Evolutionary conservation across 768 basidiomycete species (phyloP), one percentile per base, ranked within the genome.

Genomic region (Amanita pseudoporphyria): DNA sequence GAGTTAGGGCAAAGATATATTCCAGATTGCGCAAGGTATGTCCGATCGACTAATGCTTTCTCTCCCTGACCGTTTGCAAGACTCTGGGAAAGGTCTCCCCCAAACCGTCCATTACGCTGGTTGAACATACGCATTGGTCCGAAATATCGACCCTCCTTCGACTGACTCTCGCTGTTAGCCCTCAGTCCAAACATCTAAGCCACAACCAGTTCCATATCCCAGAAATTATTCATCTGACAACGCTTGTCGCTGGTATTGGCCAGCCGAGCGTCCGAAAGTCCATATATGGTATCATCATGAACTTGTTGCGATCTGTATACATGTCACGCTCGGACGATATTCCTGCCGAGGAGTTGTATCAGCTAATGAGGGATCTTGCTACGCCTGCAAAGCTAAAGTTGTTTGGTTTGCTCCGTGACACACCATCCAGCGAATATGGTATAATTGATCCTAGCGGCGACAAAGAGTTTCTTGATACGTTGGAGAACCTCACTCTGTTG

Each of bases 81-180:
- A 80, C 81, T 18, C 71, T 93, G 47, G 80, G 79, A 39, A 88
- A 87, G 63, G 79, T 85, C 3, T 78, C 82, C 26, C 70, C 78
- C 7, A 78, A 79, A 53, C 72, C 78, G 0, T 77, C 84, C 1
- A 79, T 70, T 48, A 73, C 74, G 6, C 71, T 93, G 3, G 68
- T 74, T 3, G 82, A 90, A 38, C 87, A 87, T 60, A 67, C 76
- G 2, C 80, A 82, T 53, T 90, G 87, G 85, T 78, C 74, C 49
- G 90, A 92, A 59, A 82, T 94, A 2, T 83, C 87, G 0, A 83
- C 84, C 1, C 69, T 94, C 32, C 72, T 85, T 33, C 82, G 90
- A 4, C 74, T 95, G n/a, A 71, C 77, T 36, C 73, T 88, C 9
- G 73, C 83, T 9, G 78, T 87, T 16, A 78, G 82, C 45, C 82